These are phyloP conservation scores for Podaxis carcinomalis DNA, from an alignment of 768 basidiomycete genomes.

Conservation along the genomic window DNA sequence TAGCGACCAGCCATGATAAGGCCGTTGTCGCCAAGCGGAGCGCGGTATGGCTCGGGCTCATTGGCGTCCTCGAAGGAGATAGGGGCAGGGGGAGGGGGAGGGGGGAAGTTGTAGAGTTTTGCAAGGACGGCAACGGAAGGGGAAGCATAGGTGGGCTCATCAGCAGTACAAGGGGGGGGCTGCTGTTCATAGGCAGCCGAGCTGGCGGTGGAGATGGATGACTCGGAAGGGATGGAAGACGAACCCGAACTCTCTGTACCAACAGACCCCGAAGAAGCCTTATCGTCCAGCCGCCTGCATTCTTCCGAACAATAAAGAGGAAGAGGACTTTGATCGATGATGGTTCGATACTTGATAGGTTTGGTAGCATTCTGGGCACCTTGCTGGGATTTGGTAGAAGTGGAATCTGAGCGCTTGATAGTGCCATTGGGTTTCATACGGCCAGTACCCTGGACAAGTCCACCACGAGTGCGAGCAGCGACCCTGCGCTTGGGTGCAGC, in stretches of 20 bases:
- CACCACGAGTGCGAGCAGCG: conserved; percentile 37
- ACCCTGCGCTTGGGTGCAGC: conserved; percentile 22
- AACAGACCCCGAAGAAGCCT: conserved; percentile 11
- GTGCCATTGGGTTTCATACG: conserved; percentile 57
- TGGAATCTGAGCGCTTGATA: conserved; percentile 33
- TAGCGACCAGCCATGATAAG: conserved; percentile 63
- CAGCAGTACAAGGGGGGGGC: neutral
- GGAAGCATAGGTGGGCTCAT: conserved; percentile 14
- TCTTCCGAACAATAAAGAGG: conserved; percentile 84
- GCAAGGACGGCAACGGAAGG: conserved; percentile 25
- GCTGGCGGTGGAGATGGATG: conserved; percentile 19
- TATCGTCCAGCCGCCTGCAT: conserved; percentile 60
- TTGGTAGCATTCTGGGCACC: conserved; percentile 18
- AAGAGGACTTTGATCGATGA: conserved; percentile 78
- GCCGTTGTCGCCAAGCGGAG: conserved; percentile 45
- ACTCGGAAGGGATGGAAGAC: conserved; percentile 32
- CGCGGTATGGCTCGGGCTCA: conserved; percentile 16
- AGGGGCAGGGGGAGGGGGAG: conserved; percentile 47
- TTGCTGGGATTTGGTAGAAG: conserved; percentile 11
- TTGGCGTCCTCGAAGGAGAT: conserved; percentile 21
- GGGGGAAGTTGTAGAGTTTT: conserved; percentile 37
- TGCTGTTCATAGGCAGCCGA: conserved; percentile 12
- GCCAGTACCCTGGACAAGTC: conserved; percentile 64
- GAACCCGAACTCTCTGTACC: conserved; percentile 17
- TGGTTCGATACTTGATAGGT: conserved; percentile 49